Evolutionary conservation across 768 basidiomycete species (phyloP), one percentile per base, ranked within the genome.

Genomic region (Amanita phalloides): DNA sequence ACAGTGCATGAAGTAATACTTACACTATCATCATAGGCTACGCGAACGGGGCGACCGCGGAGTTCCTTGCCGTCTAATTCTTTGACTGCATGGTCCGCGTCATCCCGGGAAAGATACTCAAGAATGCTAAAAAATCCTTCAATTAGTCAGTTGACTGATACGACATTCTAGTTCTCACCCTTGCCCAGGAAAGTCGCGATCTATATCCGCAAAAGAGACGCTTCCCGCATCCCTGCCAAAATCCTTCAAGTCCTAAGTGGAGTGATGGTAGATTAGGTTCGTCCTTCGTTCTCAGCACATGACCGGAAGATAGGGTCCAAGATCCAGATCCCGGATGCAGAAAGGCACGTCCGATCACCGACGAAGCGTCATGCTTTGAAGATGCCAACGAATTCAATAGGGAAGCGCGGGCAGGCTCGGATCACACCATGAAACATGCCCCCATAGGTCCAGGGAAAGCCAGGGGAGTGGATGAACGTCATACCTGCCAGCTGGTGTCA

Each of bases 401-500:
- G 51, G 20, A 36, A 42, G 32, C 42, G 25, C 35, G 20, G 28
- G 41, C 51, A 52, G 43, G 35, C 43, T 45, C 44, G 51, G 51
- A 23, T 51, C 26, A 45, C 21, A 11, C 51, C 43, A 37, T 45
- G 49, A 52, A 25, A 38, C 41, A 45, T 52, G 44, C 44, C 51
- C 45, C 51, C 51, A 45, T 33, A 35, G 51, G 51, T 52, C 51
- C 51, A 37, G 43, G 43, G 36, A 53, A 51, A 45, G 49, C 54
- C 55, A 50, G 52, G 33, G 33, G 45, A 51, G 39, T 47, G 53
- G 47, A 53, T 48, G 53, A 53, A 47, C 21, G 63, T 69, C 87
- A 72, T 82, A 98, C 94, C 92, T 98, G 94, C 94, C 94, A 98
- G 68, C 93, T 96, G 43, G 92, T 95, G 64, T 94, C 90, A 64